Percentiles rank a stretch among this genome's conserved stretches.
phyloP scores from a whole-genome alignment of 768 basidiomycete genomes.

The Lentinula guzmanii region DNA sequence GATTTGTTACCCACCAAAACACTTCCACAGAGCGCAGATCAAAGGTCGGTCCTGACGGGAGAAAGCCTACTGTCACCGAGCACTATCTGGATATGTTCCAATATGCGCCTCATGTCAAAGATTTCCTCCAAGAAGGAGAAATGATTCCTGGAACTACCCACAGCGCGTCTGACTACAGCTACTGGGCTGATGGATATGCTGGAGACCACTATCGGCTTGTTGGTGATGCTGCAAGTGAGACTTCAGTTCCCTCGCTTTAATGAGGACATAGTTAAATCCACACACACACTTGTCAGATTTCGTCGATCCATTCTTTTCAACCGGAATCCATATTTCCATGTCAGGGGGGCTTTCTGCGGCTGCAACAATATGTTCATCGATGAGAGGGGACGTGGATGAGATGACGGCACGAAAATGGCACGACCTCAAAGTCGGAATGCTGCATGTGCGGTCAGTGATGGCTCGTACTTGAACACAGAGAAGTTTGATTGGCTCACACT shows the following conservation, averaged over 20 bases:
- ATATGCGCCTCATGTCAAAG: slow-evolving; percentile 37
- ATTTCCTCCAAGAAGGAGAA: slow-evolving; percentile 19
- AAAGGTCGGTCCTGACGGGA: slow-evolving; percentile 15
- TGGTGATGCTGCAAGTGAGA: slow-evolving; percentile 62
- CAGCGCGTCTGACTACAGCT: slow-evolving; percentile 60
- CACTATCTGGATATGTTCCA: slow-evolving; percentile 26
- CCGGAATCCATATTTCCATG: slow-evolving; percentile 36
- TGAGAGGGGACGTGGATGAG: slow-evolving; percentile 24
- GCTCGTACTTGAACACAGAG: neutral
- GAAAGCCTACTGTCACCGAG: slow-evolving; percentile 13
- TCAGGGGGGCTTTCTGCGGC: slow-evolving; percentile 33
- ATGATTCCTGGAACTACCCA: slow-evolving; percentile 38
- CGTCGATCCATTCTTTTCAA: slow-evolving; percentile 42
- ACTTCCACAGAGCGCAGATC: slow-evolving; percentile 32
- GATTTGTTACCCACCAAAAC: slow-evolving; percentile 57
- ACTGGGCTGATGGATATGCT: slow-evolving; percentile 52
- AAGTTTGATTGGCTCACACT: neutral
- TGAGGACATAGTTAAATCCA: neutral
- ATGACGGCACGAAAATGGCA: slow-evolving; percentile 16
- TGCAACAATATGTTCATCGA: slow-evolving; percentile 28
- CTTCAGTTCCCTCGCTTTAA: neutral
- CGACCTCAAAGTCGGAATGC: slow-evolving; percentile 5
- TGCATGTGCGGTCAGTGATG: neutral
- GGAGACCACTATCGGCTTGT: slow-evolving; percentile 50
- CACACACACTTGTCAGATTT: slow-evolving; percentile 21